Evolutionary conservation across 495 filamentous ascomycete species (phyloP), one percentile per base, ranked within the genome.

Genomic region (Lichina pygmaea): DNA sequence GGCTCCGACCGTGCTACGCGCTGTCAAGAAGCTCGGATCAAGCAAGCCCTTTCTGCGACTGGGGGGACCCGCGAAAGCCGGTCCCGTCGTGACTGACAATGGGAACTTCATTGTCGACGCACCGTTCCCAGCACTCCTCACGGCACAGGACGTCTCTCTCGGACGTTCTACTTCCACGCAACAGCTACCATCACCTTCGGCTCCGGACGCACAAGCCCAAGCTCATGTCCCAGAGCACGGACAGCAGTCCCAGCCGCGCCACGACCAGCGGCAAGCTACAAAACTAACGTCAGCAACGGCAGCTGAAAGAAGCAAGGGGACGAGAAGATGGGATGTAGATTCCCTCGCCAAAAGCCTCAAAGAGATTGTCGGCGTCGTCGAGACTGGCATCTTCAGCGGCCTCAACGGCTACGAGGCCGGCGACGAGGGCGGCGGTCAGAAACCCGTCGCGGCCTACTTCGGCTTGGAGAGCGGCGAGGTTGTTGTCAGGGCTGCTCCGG

Each of bases 101-200:
- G 76, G 72, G 50, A 81, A 92, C 66, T 86, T 80, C 67, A 78
- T 97, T 48, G 72, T 97, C 51, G 89, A 95, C 54, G 89, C 86
- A 9, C 78, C 81, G 0, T 94, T 97, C 63, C 60, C 64, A 24
- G 4, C 24, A 24, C 24, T 24, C 4, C 24, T 24, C 4, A 24
- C 24, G 24, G 24, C 24, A 24, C 24, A 24, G 24, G 24, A 24
- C 4, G 24, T 24, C 24, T 24, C 24, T 24, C 24, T 24, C 24
- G 24, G 24, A 1, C 34, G 66, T 75, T 8, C 63, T 93, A 31
- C 61, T 80, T 24, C 70, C 60, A 5, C 15, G 10, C 17, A 24
- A 16, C 12, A 40, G 2, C 4, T 4, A 40, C 12, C 12, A 40
- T 40, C 38, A 24, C 24, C 24, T 24, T 24, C 4, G 24, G 4